Evolutionary conservation across 1,139 yeast genomes (phyloP).

Genomic region (Blastobotrys ciferrii): DNA sequence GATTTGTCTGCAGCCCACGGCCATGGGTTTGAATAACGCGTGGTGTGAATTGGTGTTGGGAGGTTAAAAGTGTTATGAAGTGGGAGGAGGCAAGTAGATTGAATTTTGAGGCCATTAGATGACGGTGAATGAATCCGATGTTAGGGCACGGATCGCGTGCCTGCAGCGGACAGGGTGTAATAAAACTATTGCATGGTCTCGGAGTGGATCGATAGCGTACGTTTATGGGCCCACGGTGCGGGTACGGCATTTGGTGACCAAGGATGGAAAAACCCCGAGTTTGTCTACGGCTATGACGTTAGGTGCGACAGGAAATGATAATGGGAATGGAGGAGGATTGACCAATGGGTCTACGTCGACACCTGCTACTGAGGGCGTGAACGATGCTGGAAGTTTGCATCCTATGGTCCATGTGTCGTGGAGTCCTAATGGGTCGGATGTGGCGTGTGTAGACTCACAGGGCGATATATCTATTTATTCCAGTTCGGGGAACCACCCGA

Average conservation of each 20-base stretch:
- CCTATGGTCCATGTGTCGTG: conserved; percentile 41
- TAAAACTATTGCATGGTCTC: conserved; percentile 11
- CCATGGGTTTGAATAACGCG: not conserved
- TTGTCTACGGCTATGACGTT: conserved; percentile 65
- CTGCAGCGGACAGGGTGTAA: conserved; percentile 24
- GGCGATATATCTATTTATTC: conserved; percentile 41
- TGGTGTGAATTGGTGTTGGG: not conserved
- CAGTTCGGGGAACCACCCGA: conserved; percentile 19
- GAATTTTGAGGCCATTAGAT: conserved; percentile 2
- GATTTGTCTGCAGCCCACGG: too few relatives aligned
- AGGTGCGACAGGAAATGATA: conserved; percentile 50
- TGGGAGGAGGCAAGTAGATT: not conserved
- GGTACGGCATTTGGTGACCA: conserved; percentile 5
- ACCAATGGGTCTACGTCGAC: conserved; percentile 24
- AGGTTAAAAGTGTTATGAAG: not conserved
- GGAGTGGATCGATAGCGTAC: not conserved
- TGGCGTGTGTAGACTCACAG: conserved; percentile 42
- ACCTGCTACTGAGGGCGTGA: conserved; percentile 34
- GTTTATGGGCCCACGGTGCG: conserved; percentile 5
- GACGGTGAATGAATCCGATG: conserved; percentile 9
- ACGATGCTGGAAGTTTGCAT: conserved; percentile 25
- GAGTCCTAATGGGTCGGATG: conserved; percentile 43
- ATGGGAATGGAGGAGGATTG: conserved; percentile 62
- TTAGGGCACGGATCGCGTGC: conserved; percentile 16
- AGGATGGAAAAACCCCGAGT: conserved; percentile 1